These are phyloP conservation scores for Scheffersomyces lignicola DNA, from an alignment of 1,139 yeast species.

Conservation along the genomic window DNA sequence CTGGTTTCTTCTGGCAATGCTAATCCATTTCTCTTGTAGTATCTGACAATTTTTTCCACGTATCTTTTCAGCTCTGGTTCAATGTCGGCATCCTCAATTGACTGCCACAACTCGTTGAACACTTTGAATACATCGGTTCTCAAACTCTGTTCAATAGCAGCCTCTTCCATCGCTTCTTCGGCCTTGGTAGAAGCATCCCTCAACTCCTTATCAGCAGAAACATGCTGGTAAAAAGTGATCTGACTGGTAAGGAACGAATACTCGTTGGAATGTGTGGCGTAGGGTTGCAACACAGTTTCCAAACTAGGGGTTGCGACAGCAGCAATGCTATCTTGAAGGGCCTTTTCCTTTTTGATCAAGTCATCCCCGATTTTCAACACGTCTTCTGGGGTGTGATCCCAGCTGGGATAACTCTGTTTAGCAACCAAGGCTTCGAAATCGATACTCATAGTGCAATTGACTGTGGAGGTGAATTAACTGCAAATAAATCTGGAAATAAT, in stretches of 20 bases:
- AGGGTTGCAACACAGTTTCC: constrained; percentile 55
- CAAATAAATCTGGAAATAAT: background rate
- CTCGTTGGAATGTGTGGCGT: constrained; percentile 50
- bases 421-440: constrained; percentile 17
- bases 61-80: constrained; percentile 60
- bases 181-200: constrained; percentile 73
- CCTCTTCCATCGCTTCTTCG: constrained; percentile 55
- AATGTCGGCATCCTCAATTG: constrained; percentile 26
- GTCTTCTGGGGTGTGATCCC: constrained; percentile 60
- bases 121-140: constrained; percentile 68
- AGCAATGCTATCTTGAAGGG: constrained; percentile 57
- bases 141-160: constrained; percentile 59
- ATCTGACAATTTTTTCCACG: constrained; percentile 54
- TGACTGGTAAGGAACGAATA: constrained; percentile 45
- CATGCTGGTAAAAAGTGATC: constrained; percentile 67
- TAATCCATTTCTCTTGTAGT: constrained; percentile 67
- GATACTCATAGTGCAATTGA: constrained; percentile 14
- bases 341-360: constrained; percentile 44
- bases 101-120: constrained; percentile 51
- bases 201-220: constrained; percentile 58
- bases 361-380: constrained; percentile 44
- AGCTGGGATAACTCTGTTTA: constrained; percentile 37
- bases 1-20: constrained; percentile 57
- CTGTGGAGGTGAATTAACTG: background rate
- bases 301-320: constrained; percentile 48